Conservation (phyloP, 495 filamentous ascomycete genomes). For the Hypoxylon lienhwacheense region DNA sequence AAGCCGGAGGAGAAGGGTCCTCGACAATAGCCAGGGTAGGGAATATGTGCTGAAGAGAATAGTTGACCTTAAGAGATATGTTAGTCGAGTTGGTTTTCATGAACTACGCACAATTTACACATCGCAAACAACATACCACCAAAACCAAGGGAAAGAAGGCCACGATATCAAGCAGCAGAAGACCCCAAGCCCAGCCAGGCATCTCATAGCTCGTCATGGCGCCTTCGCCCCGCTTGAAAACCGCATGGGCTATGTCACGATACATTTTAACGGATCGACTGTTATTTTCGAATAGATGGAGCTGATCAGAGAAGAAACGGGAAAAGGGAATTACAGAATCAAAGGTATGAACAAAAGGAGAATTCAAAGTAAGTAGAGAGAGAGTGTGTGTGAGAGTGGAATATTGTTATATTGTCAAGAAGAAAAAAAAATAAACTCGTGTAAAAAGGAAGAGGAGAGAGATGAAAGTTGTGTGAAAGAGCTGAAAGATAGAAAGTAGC, state of each 20-base stretch:
- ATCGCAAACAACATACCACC: constrained; percentile 31
- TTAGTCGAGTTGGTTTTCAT: constrained; percentile 14
- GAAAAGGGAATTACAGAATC: neutral
- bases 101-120: neutral
- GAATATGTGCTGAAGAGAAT: constrained; percentile 45
- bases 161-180: constrained; percentile 38
- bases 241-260: constrained; percentile 39
- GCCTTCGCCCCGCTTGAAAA: constrained; percentile 38
- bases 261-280: constrained; percentile 35
- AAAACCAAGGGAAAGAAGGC: constrained; percentile 46
- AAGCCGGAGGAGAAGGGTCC: constrained; percentile 52
- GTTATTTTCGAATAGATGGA: neutral
- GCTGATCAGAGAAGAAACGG: neutral
- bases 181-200: constrained; percentile 38
- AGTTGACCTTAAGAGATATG: constrained; percentile 37
- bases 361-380: constrained; percentile 11
- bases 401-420: constrained; percentile 12
- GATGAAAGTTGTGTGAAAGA: constrained; percentile 18
- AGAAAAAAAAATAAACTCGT: constrained; percentile 7
- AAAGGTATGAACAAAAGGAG: neutral
- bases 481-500: no score
- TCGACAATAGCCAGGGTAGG: constrained; percentile 53
- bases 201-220: constrained; percentile 34
- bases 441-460: constrained; percentile 10
- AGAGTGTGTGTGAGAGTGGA: constrained; percentile 2